Conservation (phyloP, 352 stramenopile species). For the Globisporangium irregulare region DNA sequence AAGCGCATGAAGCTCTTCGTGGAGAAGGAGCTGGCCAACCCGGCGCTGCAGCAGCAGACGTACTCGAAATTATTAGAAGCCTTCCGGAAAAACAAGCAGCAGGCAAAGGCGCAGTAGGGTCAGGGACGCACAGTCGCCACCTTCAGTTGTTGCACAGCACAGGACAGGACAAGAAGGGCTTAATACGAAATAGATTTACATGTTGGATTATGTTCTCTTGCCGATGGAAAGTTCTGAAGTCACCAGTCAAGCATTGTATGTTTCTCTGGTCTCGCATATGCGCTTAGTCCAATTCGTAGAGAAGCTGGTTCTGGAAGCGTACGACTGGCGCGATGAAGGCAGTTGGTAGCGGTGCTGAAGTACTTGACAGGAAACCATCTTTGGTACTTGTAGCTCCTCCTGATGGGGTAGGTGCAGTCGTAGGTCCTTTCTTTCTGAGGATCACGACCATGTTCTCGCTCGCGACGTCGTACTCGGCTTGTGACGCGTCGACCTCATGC, state of each 20-base stretch:
- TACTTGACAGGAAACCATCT: not conserved
- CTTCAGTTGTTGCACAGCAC: no score
- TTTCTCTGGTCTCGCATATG: not conserved
- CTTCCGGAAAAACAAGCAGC: conserved; percentile 54
- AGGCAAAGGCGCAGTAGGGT: conserved; percentile 11
- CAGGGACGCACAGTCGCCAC: not conserved
- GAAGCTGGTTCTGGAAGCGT: conserved; percentile 68
- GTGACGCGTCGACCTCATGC: conserved; percentile 8
- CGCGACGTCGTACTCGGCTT: conserved; percentile 47
- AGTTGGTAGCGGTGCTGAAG: conserved; percentile 6
- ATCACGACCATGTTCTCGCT: conserved; percentile 76
- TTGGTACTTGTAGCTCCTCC: no score
- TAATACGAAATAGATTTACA: conserved; percentile 26
- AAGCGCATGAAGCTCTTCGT: conserved; percentile 66
- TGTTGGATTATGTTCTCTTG: not conserved
- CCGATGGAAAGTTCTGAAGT: not conserved
- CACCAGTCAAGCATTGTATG: no score
- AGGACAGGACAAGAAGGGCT: not conserved
- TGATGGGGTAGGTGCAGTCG: not conserved
- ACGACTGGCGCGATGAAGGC: conserved; percentile 22
- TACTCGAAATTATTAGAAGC: conserved; percentile 70
- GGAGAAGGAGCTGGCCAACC: conserved; percentile 63
- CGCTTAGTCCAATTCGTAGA: conserved; percentile 64
- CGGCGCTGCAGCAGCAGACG: conserved; percentile 53
- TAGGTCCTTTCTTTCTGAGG: conserved; percentile 33